Base-by-base conservation (phyloP, 2,329 filamentous ascomycete species). In the Hymenoscyphus infarciens region DNA sequence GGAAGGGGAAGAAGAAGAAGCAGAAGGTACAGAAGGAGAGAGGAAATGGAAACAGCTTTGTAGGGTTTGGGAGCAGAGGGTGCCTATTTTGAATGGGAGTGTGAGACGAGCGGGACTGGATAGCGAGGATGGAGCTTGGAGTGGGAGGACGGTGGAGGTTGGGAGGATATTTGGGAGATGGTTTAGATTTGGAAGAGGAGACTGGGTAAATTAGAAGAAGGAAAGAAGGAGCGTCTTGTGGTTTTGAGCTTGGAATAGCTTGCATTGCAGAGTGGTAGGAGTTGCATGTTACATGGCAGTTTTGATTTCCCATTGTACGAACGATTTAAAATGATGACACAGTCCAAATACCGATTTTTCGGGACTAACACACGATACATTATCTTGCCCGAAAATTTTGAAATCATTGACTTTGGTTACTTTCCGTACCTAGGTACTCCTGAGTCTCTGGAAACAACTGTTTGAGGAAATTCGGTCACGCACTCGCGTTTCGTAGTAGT, bases 81-180 rank as follows among this genome's bases (percentile, higher is more conserved):
- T 22, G 6, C 88, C 88, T 8, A 75, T 92, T 52, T 74, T 92
- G 60, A 88, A 82, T 66, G 83, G 83, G 5, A 82, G 81, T 31
- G 73, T 77, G 42, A 80, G 78, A 62, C 79, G 78, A 29, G 69
- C 74, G 27, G 75, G 75, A 6, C 70, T 74, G 29, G 74, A 76
- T 56, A 74, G 76, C 61, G 79, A 82, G 29, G 82, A 83, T 60
- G 80, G 78, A 3, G 77, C 76, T 4, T 88, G 83, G 84, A 81
- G 78, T 58, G 85, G 84, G 10, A 80, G 83, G 65, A 85, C 80
- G 13, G 81, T 89, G 1, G 78, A 83, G 60, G 76, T 88, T 10
- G 79, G 78, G 59, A 79, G 78, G 64, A 79, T 91, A 19, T 75
- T 89, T 45, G 78, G 80, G 19, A 82, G 87, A 38, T 92, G 90